Evolutionary conservation across 2,329 filamentous ascomycete species (phyloP).

Genomic region (Exophiala alcalophila): DNA sequence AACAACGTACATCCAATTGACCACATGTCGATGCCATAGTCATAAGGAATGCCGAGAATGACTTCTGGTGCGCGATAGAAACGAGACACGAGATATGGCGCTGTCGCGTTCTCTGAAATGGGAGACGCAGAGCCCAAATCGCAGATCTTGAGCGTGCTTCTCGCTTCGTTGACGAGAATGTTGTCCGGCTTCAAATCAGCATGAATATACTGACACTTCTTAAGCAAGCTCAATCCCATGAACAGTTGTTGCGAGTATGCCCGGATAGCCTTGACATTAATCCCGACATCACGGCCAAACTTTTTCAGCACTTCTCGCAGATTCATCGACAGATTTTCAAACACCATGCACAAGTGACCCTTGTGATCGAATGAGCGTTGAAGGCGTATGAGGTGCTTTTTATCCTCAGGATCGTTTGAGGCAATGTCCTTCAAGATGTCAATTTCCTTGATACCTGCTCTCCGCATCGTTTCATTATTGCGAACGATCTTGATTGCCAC

Average conservation of each 20-base stretch:
- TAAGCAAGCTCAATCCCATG: constrained; percentile 78
- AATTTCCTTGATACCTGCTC: constrained; percentile 91
- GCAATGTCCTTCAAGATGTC: constrained; percentile 86
- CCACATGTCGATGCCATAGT: constrained; percentile 95
- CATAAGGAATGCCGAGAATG: constrained; percentile 93
- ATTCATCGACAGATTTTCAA: constrained; percentile 91
- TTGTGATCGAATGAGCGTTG: constrained; percentile 90
- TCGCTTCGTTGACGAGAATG: constrained; percentile 81
- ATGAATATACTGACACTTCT: constrained; percentile 89
- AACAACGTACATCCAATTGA: constrained; percentile 96
- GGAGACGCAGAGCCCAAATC: constrained; percentile 96
- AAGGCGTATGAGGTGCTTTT: constrained; percentile 87
- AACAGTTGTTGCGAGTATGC: constrained; percentile 95
- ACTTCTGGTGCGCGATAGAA: constrained; percentile 98
- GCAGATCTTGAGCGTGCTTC: constrained; percentile 86
- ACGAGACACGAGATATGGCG: constrained; percentile 90
- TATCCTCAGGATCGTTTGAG: constrained; percentile 79
- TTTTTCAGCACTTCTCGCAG: constrained; percentile 92
- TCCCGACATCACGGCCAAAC: constrained; percentile 89
- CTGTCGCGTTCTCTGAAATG: constrained; percentile 84
- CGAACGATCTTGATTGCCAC: constrained; percentile 98
- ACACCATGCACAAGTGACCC: constrained; percentile 91
- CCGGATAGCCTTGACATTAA: constrained; percentile 82
- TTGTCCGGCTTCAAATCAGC: constrained; percentile 98
- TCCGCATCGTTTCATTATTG: constrained; percentile 87